Conservation (phyloP, 371 early-diverging fungal genomes). For the Mortierella sp. region DNA sequence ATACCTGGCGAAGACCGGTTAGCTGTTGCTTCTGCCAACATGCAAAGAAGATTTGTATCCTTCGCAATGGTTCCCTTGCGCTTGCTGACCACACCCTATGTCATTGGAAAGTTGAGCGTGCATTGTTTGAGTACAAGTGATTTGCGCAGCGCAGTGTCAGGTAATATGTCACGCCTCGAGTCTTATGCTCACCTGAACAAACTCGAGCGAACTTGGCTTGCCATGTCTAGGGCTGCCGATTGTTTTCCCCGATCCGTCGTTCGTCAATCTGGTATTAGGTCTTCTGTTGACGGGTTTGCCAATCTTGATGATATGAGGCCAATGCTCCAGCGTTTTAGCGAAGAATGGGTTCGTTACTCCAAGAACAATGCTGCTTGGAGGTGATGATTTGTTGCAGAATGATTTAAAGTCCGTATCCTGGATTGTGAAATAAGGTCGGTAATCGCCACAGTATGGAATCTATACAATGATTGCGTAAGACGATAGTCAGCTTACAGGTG, state of each 20-base stretch:
- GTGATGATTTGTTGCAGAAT: constrained; percentile 73
- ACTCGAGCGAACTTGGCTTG: constrained; percentile 58
- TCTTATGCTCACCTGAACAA: constrained; percentile 59
- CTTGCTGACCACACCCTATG: constrained; percentile 75
- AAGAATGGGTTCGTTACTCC: constrained; percentile 98
- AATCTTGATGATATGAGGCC: constrained; percentile 91
- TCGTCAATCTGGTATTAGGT: constrained; percentile 52
- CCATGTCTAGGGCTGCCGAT: constrained; percentile 10
- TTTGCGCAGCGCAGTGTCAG: too few species aligned
- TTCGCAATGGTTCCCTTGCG: constrained; percentile 83
- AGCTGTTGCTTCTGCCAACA: constrained; percentile 74
- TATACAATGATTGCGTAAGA: constrained; percentile 33
- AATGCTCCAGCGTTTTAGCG: constrained; percentile 86
- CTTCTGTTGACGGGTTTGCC: constrained; percentile 63
- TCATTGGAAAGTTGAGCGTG: background rate
- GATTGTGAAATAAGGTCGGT: constrained; percentile 95
- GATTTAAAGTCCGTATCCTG: constrained; percentile 92
- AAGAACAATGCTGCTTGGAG: constrained; percentile 85
- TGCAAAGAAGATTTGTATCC: constrained; percentile 78
- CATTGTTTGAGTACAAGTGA: background rate
- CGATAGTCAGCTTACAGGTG: too few species aligned
- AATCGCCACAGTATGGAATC: constrained; percentile 96
- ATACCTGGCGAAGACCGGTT: constrained; percentile 72
- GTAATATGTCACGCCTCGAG: background rate
- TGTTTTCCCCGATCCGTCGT: constrained; percentile 31